A percentile compares a stretch with the other conserved stretches of the same genome.
phyloP scores from a whole-genome alignment of 768 basidiomycete species.

The Lenzites betulinus region DNA sequence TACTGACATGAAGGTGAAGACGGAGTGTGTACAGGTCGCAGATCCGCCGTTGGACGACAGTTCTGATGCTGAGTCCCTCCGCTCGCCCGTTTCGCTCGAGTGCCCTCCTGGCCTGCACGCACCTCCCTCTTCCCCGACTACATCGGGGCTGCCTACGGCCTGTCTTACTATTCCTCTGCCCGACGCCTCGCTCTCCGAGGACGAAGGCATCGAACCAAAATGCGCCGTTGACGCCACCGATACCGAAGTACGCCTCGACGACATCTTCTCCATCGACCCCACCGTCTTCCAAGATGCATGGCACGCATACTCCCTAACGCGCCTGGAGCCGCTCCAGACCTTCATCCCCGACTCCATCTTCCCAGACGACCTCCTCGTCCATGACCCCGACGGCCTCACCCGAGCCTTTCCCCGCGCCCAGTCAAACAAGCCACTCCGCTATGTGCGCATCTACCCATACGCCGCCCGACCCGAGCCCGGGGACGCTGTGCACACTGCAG shows the following conservation, averaged over 20 bases:
- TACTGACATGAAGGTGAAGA: too few relatives aligned
- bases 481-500: slow-evolving; percentile 30
- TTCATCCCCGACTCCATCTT: slow-evolving; percentile 20
- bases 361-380: slow-evolving; percentile 21
- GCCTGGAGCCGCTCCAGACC: slow-evolving; percentile 7
- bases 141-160: not conserved
- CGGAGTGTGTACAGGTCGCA: too few relatives aligned
- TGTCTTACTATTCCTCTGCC: too few relatives aligned
- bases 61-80: too few relatives aligned
- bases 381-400: slow-evolving; percentile 10
- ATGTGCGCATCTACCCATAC: slow-evolving; percentile 12
- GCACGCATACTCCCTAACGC: not conserved
- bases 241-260: not conserved
- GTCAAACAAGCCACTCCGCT: not conserved
- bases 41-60: too few relatives aligned
- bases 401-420: not conserved
- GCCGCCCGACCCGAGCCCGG: not conserved
- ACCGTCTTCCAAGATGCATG: not conserved
- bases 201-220: too few relatives aligned
- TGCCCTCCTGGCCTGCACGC: not conserved
- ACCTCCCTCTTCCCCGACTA: not conserved
- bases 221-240: not conserved
- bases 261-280: not conserved
- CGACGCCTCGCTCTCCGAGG: too few relatives aligned
- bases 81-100: not conserved